Evolutionary conservation across 306 rosid species (phyloP), one percentile per base, ranked within the genome.

Genomic region (Hippophae gyantsensis): DNA sequence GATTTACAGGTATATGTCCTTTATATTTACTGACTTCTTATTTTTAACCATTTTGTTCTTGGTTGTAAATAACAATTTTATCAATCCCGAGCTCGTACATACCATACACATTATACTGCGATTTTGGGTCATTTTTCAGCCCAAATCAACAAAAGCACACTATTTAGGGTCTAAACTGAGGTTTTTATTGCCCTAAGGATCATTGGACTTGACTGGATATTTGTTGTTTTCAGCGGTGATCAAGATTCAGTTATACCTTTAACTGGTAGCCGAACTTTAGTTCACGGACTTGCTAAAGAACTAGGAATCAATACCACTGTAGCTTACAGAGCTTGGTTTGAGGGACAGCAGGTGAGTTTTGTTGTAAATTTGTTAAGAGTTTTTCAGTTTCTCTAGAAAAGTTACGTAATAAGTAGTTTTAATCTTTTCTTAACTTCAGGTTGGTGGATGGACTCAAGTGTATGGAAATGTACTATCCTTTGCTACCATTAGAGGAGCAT

Each of bases 361-460:
- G 5, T 48, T 55, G 23, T 3, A 7, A 52, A 13, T 43, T 18
- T 18, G 18, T 18, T 0, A 18, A 18, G 52, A 23, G 9, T 23
- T 32, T 32, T 4, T 32, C 38, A 32, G 38, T 32, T 32, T 32
- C 38, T 58, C 27, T 14, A 42, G 0, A 23, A 9, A 42, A 38
- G 54, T 43, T 46, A 2, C 13, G 12, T 41, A 51, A 45, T 9
- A 43, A 38, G 51, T 9, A 43, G 10, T 27, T 9, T 8, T 48
- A 1, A 2, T 48, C 11, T 10, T 74, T 9, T 44, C 10, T 65
- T 57, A n/a, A 43, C 61, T 58, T 57, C 66, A 90, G 97, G 96
- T 88, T 56, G 99, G 99, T 61, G 99, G 99, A 2, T 92, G 99
- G 99, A 92, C 99, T 69, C 96, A 88, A 69, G 96, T 80, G 63